These are phyloP conservation scores for Mycena filopes DNA, from an alignment of 768 basidiomycete species.

Conservation along the genomic window DNA sequence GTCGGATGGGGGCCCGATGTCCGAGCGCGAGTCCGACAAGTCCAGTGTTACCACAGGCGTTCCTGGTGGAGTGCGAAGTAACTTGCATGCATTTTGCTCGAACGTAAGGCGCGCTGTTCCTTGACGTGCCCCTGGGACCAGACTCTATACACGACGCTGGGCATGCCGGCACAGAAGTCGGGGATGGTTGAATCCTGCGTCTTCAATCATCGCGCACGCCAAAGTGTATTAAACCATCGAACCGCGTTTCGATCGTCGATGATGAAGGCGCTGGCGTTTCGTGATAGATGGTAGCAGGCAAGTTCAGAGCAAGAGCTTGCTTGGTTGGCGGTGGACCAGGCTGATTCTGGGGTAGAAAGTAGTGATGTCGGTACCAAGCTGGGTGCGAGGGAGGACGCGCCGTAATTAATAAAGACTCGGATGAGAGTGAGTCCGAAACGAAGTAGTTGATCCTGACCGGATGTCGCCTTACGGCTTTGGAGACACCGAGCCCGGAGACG, in stretches of 20 bases:
- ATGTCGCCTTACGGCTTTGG: constrained; percentile 1
- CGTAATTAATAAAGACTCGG: constrained; percentile 1
- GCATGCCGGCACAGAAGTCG: constrained; percentile 19
- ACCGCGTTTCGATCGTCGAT: constrained; percentile 13
- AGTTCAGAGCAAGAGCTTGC: constrained; percentile 23
- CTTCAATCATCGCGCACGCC: constrained; percentile 12
- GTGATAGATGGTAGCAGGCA: constrained; percentile 25
- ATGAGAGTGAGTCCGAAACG: neutral
- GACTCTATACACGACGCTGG: neutral
- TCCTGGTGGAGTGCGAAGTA: constrained; percentile 16
- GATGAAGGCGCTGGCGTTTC: neutral
- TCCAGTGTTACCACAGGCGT: neutral
- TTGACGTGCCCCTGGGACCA: constrained; percentile 4
- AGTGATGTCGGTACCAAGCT: constrained; percentile 5
- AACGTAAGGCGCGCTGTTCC: constrained; percentile 3
- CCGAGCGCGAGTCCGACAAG: constrained; percentile 4
- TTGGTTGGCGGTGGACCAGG: neutral
- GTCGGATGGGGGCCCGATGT: constrained; percentile 7
- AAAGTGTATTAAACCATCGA: constrained; percentile 20
- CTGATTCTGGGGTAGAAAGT: constrained; percentile 6
- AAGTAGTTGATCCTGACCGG: neutral
- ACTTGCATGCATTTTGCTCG: neutral
- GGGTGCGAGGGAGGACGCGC: neutral
- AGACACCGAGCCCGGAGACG: constrained; percentile 1
- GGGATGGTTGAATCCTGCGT: neutral